Evolutionary conservation across 345 rosid species (phyloP).

Genomic region (Brassica cretica): DNA sequence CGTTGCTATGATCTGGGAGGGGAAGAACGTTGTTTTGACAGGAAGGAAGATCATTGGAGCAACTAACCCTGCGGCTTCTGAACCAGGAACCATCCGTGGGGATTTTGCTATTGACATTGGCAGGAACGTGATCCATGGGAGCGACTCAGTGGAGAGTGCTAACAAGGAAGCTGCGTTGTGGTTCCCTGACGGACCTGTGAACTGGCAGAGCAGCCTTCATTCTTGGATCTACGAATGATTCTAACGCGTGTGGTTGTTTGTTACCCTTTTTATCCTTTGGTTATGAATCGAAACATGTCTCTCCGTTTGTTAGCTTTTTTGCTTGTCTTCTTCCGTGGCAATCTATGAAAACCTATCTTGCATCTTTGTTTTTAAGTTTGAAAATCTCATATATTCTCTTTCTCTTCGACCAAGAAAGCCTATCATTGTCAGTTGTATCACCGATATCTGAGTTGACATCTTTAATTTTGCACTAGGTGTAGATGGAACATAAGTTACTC

Average conservation of each 20-base stretch:
- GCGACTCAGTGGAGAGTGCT: not conserved
- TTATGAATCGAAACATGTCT: not conserved
- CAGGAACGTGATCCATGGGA: not conserved
- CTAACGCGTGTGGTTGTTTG: not conserved
- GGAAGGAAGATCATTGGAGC: not conserved
- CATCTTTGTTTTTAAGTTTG: too few species aligned
- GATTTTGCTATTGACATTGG: not conserved
- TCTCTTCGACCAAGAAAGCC: too few species aligned
- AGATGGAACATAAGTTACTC: too few species aligned
- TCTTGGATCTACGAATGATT: slow-evolving; percentile 38
- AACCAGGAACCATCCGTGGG: not conserved
- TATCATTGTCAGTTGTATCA: too few species aligned
- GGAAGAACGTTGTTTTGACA: not conserved
- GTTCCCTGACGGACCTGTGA: slow-evolving; percentile 77
- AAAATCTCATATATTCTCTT: too few species aligned
- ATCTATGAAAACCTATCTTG: too few species aligned
- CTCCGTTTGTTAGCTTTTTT: not conserved
- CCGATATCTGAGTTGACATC: too few species aligned
- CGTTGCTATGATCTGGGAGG: not conserved
- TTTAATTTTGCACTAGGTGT: too few species aligned
- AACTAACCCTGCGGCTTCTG: not conserved
- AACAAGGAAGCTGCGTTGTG: slow-evolving; percentile 37
- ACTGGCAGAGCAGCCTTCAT: slow-evolving; percentile 68
- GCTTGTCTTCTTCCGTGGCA: too few species aligned
- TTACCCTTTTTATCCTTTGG: not conserved